Base-by-base conservation (phyloP, 164 flowering plant species). In the Protea cynaroides region DNA sequence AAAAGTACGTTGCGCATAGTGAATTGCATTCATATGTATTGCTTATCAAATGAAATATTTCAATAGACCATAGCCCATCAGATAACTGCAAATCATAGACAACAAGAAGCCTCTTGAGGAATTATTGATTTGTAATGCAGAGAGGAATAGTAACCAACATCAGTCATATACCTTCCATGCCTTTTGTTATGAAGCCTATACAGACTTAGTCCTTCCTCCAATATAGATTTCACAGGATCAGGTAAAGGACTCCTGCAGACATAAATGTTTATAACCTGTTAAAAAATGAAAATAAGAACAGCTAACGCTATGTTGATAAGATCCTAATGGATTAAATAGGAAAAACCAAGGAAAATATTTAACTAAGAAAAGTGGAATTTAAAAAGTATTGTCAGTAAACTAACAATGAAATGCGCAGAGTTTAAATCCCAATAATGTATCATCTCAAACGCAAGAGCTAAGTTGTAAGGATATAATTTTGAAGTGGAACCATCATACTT, bases 141-240 rank as follows among this genome's bases (percentile, higher is more conserved):
- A 44, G 15, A 44, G 49, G 49, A 44, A 44, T 1, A 44, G 11
- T 4, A 36, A 38, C 19, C 19, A 19, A 18, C 43, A 14, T 40
- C 12, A 3, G 53, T 61, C 9, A 58, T 46, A 15, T 15, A 90
- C 97, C 99, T 89, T 80, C 96, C 92, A 79, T 89, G 90, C 61
- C 75, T 79, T 53, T 44, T 72, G 0, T 78, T 75, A 61, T 94
- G 99, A 69, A 89, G 96, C 66, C 77, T 75, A 82, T 79, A 94
- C 17, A 91, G 69, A 77, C 65, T 78, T 55, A 94, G 72, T 67
- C 97, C 99, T 76, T 94, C 96, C 73, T 94, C 90, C 67, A 94
- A 50, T 69, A 78, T 66, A 55, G 73, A 71, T 66, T 69, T 82
- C 64, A 91, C 83, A 38, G 82, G 65, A 73, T 77, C 84, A 40